These are phyloP conservation scores for Penicillium sp. DNA, from an alignment of 2,329 filamentous ascomycete species.

Conservation along the genomic window DNA sequence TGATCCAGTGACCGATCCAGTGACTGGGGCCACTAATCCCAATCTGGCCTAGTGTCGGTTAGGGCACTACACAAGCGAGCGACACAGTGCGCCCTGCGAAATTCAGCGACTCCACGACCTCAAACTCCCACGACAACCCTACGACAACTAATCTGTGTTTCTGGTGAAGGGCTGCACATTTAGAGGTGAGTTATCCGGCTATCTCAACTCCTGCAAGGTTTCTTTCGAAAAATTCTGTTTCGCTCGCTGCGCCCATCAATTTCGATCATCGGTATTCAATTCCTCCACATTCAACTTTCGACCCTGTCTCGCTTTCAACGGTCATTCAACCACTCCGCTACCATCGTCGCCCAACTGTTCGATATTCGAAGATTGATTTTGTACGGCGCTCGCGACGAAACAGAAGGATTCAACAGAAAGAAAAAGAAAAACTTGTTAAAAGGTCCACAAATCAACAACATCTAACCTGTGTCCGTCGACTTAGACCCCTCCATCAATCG, in stretches of 20 bases:
- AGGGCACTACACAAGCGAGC: conserved; percentile 48
- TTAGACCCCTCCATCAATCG: conserved; percentile 60
- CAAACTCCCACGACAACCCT: conserved; percentile 42
- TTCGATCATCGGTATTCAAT: conserved; percentile 13
- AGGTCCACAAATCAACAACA: conserved; percentile 14
- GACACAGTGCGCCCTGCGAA: conserved; percentile 43
- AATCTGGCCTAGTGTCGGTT: conserved; percentile 35
- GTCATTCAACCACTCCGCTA: background rate
- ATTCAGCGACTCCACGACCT: conserved; percentile 45
- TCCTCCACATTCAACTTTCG: conserved; percentile 10
- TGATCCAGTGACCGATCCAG: background rate
- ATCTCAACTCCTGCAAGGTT: conserved; percentile 22
- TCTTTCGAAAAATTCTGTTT: conserved; percentile 27
- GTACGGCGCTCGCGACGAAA: conserved; percentile 17
- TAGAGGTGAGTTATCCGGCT: conserved; percentile 42
- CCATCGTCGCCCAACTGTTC: conserved; percentile 9
- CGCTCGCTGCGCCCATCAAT: conserved; percentile 25
- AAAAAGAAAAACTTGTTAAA: conserved; percentile 6
- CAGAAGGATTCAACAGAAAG: conserved; percentile 19
- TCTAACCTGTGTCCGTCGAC: conserved; percentile 14
- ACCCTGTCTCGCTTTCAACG: background rate
- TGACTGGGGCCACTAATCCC: conserved; percentile 20
- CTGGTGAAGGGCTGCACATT: conserved; percentile 48
- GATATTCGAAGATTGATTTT: conserved; percentile 6
- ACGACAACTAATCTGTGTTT: conserved; percentile 44